Conservation (phyloP, 352 stramenopile species). For the Peronospora destructor region DNA sequence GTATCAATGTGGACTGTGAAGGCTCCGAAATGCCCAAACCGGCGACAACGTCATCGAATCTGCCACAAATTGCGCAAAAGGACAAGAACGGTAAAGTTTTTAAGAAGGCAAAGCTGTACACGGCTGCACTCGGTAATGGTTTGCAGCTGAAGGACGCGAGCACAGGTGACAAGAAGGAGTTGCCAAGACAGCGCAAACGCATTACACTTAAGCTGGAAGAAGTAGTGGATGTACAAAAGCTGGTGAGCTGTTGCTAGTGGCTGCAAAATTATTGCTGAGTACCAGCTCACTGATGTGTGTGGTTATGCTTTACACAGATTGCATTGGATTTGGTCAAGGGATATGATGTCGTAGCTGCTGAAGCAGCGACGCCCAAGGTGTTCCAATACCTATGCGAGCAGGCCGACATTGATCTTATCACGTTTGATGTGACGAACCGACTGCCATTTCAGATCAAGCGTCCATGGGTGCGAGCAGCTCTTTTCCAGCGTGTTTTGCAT, state of each 20-base stretch:
- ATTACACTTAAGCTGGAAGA: constrained; percentile 76
- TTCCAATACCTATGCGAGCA: constrained; percentile 83
- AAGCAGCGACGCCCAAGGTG: constrained; percentile 54
- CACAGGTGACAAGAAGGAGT: constrained; percentile 17
- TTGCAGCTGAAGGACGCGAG: constrained; percentile 34
- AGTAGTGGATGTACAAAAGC: constrained; percentile 45
- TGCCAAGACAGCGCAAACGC: constrained; percentile 54
- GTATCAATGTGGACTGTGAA: constrained; percentile 56
- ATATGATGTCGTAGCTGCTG: constrained; percentile 75
- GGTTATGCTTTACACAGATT: constrained; percentile 27
- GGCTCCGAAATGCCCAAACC: constrained; percentile 46
- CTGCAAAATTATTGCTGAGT: not conserved
- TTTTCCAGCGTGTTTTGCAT: not conserved
- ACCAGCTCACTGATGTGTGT: not conserved
- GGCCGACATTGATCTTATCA: constrained; percentile 72
- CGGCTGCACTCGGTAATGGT: constrained; percentile 29
- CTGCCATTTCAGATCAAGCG: constrained; percentile 75
- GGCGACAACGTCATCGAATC: constrained; percentile 24
- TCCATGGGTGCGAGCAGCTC: constrained; percentile 43
- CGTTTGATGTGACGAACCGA: constrained; percentile 74
- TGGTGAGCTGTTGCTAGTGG: constrained; percentile 32
- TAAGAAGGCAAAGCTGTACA: constrained; percentile 72
- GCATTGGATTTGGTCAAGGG: constrained; percentile 46
- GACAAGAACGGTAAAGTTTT: constrained; percentile 31
- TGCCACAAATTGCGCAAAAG: constrained; percentile 31